Evolutionary conservation across 768 basidiomycete species (phyloP).

Genomic region (Panus rudis): DNA sequence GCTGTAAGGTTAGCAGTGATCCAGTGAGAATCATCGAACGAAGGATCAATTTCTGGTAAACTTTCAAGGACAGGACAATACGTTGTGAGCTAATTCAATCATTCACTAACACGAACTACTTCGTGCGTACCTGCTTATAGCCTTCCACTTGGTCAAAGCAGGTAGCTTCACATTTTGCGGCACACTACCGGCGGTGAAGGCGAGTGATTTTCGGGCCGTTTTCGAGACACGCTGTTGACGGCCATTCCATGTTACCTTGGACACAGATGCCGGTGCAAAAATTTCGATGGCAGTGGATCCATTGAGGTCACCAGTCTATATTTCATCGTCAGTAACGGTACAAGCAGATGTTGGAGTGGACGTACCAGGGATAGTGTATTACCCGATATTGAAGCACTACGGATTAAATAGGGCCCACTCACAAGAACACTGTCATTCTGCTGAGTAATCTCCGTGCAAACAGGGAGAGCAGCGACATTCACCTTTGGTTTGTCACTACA

Average conservation of each 20-base stretch:
- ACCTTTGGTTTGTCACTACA: conserved; percentile 39
- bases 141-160: conserved; percentile 37
- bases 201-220: conserved; percentile 26
- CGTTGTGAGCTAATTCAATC: too few species aligned
- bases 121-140: conserved; percentile 32
- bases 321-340: background rate
- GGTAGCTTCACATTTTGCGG: conserved; percentile 26
- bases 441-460: background rate
- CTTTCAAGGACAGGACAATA: conserved; percentile 25
- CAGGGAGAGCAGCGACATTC: too few species aligned
- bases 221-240: conserved; percentile 16
- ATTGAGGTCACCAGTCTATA: conserved; percentile 42
- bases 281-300: conserved; percentile 40
- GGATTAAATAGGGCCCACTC: conserved; percentile 11
- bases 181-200: conserved; percentile 17
- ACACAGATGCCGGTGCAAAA: conserved; percentile 32
- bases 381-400: conserved; percentile 1
- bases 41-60: conserved; percentile 40
- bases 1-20: conserved; percentile 34
- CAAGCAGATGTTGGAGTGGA: background rate
- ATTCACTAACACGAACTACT: background rate
- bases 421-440: conserved; percentile 2
- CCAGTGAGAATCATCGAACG: conserved; percentile 45
- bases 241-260: conserved; percentile 37
- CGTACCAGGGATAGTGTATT: background rate